Evolutionary conservation across 1,139 yeast genomes (phyloP).

Genomic region (Tardiomyces digboiensis): DNA sequence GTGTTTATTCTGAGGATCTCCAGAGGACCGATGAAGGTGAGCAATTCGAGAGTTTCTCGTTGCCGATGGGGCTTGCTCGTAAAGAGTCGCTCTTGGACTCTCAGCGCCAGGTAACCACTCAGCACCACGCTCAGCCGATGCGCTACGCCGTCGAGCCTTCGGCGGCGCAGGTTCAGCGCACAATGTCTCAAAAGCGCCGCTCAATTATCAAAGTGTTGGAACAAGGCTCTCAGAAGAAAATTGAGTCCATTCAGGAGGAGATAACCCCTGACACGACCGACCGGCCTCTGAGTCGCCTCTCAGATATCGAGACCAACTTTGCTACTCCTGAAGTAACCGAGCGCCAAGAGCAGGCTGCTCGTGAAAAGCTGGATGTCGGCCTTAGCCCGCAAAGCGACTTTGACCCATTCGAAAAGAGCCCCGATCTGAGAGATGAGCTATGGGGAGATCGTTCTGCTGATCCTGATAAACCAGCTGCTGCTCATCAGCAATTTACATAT

Average conservation of each 20-base stretch:
- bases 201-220: conserved; percentile 19
- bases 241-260: conserved; percentile 1
- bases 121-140: conserved; percentile 9
- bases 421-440: neutral
- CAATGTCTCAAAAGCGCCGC: conserved; percentile 23
- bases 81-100: conserved; percentile 25
- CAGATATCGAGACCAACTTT: too few species aligned
- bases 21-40: neutral
- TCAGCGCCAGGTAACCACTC: conserved; percentile 23
- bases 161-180: conserved; percentile 14
- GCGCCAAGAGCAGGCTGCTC: neutral
- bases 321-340: neutral
- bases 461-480: too few species aligned
- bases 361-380: neutral
- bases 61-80: conserved; percentile 12
- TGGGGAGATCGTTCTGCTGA: neutral
- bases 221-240: conserved; percentile 2
- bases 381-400: neutral
- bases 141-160: conserved; percentile 6
- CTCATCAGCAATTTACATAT: too few species aligned
- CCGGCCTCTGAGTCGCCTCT: too few species aligned
- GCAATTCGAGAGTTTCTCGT: neutral
- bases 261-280: neutral
- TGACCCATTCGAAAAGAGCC: neutral
- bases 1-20: neutral